Evolutionary conservation across 176 grass and related monocot genomes (phyloP), one percentile per base, ranked within the genome.

Genomic region (Triticum dicoccoides): DNA sequence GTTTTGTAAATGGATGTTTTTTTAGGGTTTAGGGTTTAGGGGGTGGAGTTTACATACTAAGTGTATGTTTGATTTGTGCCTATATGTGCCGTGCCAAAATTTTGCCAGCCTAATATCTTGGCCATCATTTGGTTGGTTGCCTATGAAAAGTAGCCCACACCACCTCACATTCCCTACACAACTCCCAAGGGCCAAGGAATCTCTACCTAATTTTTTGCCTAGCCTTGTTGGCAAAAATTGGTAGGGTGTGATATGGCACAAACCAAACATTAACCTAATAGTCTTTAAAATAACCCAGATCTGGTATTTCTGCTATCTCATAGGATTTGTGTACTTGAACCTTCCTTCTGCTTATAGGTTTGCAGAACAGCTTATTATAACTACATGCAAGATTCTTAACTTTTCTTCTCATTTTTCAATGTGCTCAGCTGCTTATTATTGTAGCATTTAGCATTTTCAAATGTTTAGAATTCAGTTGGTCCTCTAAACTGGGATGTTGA

Each of bases 331-430:
- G 51, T 29, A 74, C 41, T 47, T 49, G 71, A 47, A 85, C 42
- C 84, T 72, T 69, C 2, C 33, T 61, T 69, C 83, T 88, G 23
- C 80, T 87, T 18, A 33, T 78, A 69, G 69, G 18, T 44, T 80
- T 65, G 52, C 30, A 72, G 45, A 73, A 73, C 71, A 65, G 63
- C 35, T 72, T 64, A 30, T 73, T 73, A 38, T n/a, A 10, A 69
- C 20, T 32, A 14, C 37, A 59, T 68, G 33, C 2, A 61, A 68
- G 15, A 65, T 80, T 68, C 14, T 61, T 3, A 67, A 32, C 34
- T 56, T 73, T 33, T 66, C 32, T 34, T 45, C 41, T 37, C 14
- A 24, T 52, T 76, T 66, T 67, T 81, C 69, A 29, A 39, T 65
- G 20, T 81, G 14, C 42, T 52, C 13, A 76, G 29, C 73, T 51